Base-by-base conservation (phyloP, 805 yeast species). In the Metschnikowia anglica region DNA sequence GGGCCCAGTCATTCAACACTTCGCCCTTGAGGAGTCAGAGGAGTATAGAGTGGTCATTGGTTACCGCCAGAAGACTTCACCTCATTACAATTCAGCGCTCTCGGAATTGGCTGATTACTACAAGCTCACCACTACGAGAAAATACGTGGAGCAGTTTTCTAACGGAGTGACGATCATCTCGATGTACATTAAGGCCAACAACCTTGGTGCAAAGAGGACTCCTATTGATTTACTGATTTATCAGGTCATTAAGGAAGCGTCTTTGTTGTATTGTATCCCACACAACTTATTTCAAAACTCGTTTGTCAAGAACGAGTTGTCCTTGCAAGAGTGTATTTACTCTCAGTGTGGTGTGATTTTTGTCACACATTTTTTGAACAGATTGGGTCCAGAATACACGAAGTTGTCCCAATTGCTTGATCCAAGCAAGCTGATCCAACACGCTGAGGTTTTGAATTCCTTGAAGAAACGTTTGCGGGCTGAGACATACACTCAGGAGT, bases 271-370 rank as follows among this genome's bases (percentile, higher is more conserved):
- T 68, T 86, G 96, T 55, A 79, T 91, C 53, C 99, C 99, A 38
- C 82, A 85, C 64, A 87, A 88, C 59, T 74, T 80, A 54, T 91
- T 90, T 73, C 82, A 81, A 54, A 75, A 76, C 40, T 74, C 81
- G 44, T 90, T 90, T 60, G 81, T 84, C 48, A 63, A 72, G 38
- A 85, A 91, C 41, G 81, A 81, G 52, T 76, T 91, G 65, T 89
- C 97, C 1, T 81, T 95, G 54, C 98, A 91, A 68, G 99, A 93
- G 68, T 81, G 90, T 34, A 83, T 89, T 44, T 93, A 93, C 62
- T 95, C 97, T 34, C 98, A 91, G 64, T 85, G 89, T 64, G 96
- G 91, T 56, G 84, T 86, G 34, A 86, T 88, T 48, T 91, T 93
- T 61, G 95, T 88, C 38, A 84, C 95, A 26, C 98, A 93, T 67